These are phyloP conservation scores for Agarophyton chilense DNA, from an alignment of 23 red algal genomes.

Conservation along the genomic window DNA sequence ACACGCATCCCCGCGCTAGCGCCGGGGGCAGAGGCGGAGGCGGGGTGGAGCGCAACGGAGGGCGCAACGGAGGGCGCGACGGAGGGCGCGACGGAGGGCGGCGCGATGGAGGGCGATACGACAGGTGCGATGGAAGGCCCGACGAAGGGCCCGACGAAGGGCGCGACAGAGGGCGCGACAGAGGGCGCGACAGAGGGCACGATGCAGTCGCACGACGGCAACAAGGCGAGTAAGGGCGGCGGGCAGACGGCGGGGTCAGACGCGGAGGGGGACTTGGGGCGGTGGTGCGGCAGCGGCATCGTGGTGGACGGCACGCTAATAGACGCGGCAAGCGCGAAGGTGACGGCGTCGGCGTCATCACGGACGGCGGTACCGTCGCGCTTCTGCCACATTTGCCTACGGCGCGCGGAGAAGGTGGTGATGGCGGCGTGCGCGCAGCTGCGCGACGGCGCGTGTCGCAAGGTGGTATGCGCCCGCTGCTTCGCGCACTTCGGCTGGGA, in stretches of 20 bases:
- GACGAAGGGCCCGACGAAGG: too few relatives aligned
- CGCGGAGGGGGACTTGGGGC: neutral
- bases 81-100: neutral
- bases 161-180: too few relatives aligned
- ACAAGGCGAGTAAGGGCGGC: too few relatives aligned
- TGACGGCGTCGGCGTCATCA: too few relatives aligned
- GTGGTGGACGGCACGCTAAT: neutral
- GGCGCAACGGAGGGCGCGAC: neutral
- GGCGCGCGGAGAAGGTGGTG: constrained; percentile 52
- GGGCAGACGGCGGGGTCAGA: neutral
- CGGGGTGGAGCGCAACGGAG: neutral
- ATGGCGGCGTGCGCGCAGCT: constrained; percentile 50
- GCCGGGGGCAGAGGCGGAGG: neutral
- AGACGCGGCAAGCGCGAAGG: neutral
- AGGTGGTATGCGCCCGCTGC: constrained; percentile 67
- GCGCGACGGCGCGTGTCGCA: constrained; percentile 49
- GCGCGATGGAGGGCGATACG: too few relatives aligned
- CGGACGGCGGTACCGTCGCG: constrained; percentile 34
- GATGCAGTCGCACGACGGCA: too few relatives aligned
- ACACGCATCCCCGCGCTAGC: neutral
- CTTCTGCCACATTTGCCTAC: constrained; percentile 74
- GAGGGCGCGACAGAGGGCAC: too few relatives aligned
- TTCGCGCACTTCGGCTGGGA: constrained; percentile 56
- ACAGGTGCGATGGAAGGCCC: too few relatives aligned
- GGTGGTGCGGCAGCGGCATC: neutral